A percentile compares a stretch with the other conserved stretches of the same genome.
Evolutionary conservation across 2,329 filamentous ascomycete genomes (phyloP).

Genomic region (Aspergillus tamarii): DNA sequence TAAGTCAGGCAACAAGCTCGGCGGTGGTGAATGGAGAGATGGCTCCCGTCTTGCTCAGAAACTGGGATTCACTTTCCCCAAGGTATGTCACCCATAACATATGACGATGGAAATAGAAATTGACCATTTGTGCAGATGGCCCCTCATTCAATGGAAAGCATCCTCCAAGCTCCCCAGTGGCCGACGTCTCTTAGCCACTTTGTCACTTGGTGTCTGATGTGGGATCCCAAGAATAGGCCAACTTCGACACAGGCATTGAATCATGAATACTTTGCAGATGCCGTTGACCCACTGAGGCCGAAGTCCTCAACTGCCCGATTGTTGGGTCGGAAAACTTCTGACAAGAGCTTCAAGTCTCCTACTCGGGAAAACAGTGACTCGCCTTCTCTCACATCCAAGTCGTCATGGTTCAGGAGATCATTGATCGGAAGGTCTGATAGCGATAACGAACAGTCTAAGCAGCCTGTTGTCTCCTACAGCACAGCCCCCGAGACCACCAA

Average conservation of each 20-base stretch:
- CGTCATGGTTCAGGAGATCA: constrained; percentile 96
- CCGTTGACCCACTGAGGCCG: constrained; percentile 87
- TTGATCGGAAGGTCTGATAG: constrained; percentile 79
- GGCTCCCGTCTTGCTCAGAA: constrained; percentile 91
- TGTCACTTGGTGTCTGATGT: constrained; percentile 98
- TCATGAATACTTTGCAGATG: constrained; percentile 93
- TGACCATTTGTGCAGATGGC: constrained; percentile 69
- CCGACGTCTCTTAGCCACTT: constrained; percentile 84
- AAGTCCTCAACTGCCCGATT: constrained; percentile 85
- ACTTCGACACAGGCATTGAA: constrained; percentile 92
- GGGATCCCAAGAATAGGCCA: constrained; percentile 90
- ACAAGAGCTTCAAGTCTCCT: constrained; percentile 66
- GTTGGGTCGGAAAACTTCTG: constrained; percentile 86
- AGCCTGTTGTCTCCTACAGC: constrained; percentile 47
- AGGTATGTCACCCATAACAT: constrained; percentile 45
- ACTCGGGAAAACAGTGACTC: constrained; percentile 65
- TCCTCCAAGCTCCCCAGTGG: constrained; percentile 89
- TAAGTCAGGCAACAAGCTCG: constrained; percentile 82
- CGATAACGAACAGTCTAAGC: constrained; percentile 44
- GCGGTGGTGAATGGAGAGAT: constrained; percentile 96
- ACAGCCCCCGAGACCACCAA: constrained; percentile 51
- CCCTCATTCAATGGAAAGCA: constrained; percentile 92
- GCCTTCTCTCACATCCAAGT: constrained; percentile 72
- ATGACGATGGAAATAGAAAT: background rate
- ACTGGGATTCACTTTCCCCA: constrained; percentile 97